Evolutionary conservation across 2,329 filamentous ascomycete genomes (phyloP).

Genomic region (Aspergillus aculeatinus): DNA sequence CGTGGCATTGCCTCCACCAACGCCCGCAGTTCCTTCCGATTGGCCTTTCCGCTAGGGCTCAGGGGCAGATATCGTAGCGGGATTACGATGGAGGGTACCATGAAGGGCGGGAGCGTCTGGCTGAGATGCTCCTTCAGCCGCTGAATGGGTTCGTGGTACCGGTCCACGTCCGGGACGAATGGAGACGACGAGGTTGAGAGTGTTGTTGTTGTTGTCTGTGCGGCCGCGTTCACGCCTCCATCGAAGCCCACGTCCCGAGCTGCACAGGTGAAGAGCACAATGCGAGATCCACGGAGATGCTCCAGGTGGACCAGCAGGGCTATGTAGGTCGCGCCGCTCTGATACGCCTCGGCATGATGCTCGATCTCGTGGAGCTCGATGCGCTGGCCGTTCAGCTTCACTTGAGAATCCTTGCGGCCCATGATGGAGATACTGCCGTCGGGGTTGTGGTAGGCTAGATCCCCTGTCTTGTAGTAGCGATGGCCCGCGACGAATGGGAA

Average conservation of each 20-base stretch:
- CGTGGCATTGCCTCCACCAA: no score
- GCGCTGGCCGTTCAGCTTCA: conserved; percentile 16
- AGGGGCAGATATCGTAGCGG: neutral
- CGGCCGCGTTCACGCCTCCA: no score
- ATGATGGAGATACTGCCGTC: conserved; percentile 18
- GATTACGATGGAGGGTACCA: neutral
- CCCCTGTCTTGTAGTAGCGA: conserved; percentile 12
- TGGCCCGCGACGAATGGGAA: no score
- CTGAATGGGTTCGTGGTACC: no score
- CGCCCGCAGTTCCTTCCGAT: neutral
- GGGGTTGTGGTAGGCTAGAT: conserved; percentile 40
- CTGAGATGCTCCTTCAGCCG: no score
- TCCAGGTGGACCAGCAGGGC: neutral
- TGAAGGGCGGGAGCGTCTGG: neutral
- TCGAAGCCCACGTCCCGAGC: no score
- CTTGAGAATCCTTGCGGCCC: conserved; percentile 6
- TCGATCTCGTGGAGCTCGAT: conserved; percentile 14
- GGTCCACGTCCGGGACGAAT: no score
- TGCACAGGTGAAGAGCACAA: no score
- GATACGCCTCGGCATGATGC: neutral
- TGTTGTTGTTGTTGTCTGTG: no score
- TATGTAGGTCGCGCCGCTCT: no score
- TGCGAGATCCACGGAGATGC: neutral
- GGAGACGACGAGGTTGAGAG: no score
- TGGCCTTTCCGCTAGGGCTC: neutral